Evolutionary conservation across 2,329 filamentous ascomycete genomes (phyloP), one percentile per base, ranked within the genome.

Genomic region (Tolypocladium ophioglossoides): DNA sequence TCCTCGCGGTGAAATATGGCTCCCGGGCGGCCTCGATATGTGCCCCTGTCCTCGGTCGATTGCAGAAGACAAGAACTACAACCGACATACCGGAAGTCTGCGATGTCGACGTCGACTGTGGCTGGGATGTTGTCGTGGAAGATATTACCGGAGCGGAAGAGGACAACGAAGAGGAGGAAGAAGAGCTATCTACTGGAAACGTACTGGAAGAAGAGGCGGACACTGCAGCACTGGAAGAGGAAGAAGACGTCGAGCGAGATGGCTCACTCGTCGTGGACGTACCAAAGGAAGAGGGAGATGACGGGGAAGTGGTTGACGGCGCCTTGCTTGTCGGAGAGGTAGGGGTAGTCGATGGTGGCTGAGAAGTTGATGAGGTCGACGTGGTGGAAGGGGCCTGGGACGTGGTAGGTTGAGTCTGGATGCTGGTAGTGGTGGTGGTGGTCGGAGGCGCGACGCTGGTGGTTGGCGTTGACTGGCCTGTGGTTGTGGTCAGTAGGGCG

Each of bases 131-230:
- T 51, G 58, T 56, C n/a, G 14, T 53, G 39, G 59, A 54, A n/a
- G 54, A 41, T 10, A 53, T 51, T 40, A 57, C 56, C 51, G 62
- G 64, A 55, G 66, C 61, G 41, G 62, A 61, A 55, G 68, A 61
- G 54, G 69, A 67, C 12, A 20, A 40, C 49, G 55, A 54, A 6
- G 38, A 39, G 57, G 56, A 51, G 32, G 44, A 40, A n/a, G 30
- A 30, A 10, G 52, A 59, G 52, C 59, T 55, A 57, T 59, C 59
- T 59, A 60, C 60, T 59, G 60, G 61, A 62, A 63, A 67, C 58
- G 64, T 70, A 68, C 67, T 64, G 59, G 65, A 59, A 61, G 63
- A 61, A 56, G 66, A 62, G 54, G 65, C 57, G 59, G 63, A 65
- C 51, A 57, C 60, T 62, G 63, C 56, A 60, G 59, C 60, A 66